Evolutionary conservation across 164 flowering plant genomes (phyloP).

Genomic region (Kingdonia uniflora): DNA sequence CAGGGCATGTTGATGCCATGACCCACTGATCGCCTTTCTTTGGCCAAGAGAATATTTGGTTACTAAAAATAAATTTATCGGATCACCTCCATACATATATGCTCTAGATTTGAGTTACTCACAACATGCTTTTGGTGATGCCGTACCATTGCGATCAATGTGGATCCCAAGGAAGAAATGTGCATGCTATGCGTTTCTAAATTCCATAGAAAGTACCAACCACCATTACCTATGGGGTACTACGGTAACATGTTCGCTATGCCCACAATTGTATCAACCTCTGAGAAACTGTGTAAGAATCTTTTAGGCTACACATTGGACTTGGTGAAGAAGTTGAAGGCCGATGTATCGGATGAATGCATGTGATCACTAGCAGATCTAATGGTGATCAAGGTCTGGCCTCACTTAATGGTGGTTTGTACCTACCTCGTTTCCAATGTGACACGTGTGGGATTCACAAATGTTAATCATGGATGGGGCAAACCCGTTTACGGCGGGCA

Average conservation of each 20-base stretch:
- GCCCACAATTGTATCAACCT: constrained; percentile 9
- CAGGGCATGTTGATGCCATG: constrained; percentile 10
- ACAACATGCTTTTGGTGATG: constrained; percentile 28
- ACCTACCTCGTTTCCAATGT: constrained; percentile 38
- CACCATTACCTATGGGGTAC: constrained; percentile 17
- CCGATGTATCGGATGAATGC: constrained; percentile 20
- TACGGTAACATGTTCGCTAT: constrained; percentile 20
- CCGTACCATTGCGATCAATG: constrained; percentile 21
- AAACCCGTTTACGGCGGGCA: constrained; percentile 38
- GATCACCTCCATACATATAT: constrained; percentile 6
- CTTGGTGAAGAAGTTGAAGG: constrained; percentile 17
- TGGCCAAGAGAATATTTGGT: constrained; percentile 9
- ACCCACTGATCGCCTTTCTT: constrained; percentile 22
- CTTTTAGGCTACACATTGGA: constrained; percentile 19
- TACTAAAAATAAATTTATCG: constrained; percentile 12
- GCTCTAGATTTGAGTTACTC: constrained; percentile 20
- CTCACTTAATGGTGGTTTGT: constrained; percentile 23
- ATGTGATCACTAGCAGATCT: constrained; percentile 23
- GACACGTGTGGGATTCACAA: constrained; percentile 32
- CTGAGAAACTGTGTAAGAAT: constrained; percentile 9
- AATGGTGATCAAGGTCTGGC: constrained; percentile 23
- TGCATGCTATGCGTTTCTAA: constrained; percentile 13
- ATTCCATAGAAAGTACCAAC: constrained; percentile 7
- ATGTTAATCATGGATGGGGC: constrained; percentile 65
- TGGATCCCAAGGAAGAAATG: constrained; percentile 16